Evolutionary conservation across 805 yeast species (phyloP), one percentile per base, ranked within the genome.

Genomic region (Ogataea paradorogensis): DNA sequence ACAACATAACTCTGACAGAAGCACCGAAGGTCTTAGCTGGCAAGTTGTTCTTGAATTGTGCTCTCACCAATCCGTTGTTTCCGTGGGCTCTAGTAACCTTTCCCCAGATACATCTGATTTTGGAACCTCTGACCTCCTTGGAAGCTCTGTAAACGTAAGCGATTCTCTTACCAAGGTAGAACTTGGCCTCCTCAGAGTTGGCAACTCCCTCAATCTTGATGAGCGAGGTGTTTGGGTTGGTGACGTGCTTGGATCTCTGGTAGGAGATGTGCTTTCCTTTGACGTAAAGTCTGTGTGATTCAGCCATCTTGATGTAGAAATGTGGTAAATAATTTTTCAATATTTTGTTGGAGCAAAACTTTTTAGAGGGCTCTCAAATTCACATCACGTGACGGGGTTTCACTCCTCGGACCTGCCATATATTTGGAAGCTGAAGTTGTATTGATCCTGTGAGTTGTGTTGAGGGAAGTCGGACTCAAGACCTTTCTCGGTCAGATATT

Each of bases 21-120:
- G 99, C 97, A 79, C 99, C 99, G 73, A 93, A 91, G 64, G 98
- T 89, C 86, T 91, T 90, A 62, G 99, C 90, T 74, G 99, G 99
- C 70, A 93, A 84, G 90, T 93, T 93, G 76, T 85, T 81, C 80
- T 87, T 90, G 95, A 93, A 93, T 77, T 82, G 87, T 67, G 99
- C 98, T 79, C 99, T 91, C 62, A 93, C 96, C 60, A 87, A 78
- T 78, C 99, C 99, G 65, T 83, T 77, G 90, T 81, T 87, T 74
- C 99, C 99, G 84, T 93, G 99, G 62, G 97, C 78, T 84, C 98
- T 90, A 77, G 95, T 78, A 62, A 93, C 80, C 80, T 91, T 91
- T 74, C 99, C 99, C 99, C 99, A 93, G 79, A 93, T 89, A 67
- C 93, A 97, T 80, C 98, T 88, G 80, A 91, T 87, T 82, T 93